Evolutionary conservation across 169 alveolate species (phyloP), one percentile per base, ranked within the genome.

Genomic region (Plasmodium coatneyi): DNA sequence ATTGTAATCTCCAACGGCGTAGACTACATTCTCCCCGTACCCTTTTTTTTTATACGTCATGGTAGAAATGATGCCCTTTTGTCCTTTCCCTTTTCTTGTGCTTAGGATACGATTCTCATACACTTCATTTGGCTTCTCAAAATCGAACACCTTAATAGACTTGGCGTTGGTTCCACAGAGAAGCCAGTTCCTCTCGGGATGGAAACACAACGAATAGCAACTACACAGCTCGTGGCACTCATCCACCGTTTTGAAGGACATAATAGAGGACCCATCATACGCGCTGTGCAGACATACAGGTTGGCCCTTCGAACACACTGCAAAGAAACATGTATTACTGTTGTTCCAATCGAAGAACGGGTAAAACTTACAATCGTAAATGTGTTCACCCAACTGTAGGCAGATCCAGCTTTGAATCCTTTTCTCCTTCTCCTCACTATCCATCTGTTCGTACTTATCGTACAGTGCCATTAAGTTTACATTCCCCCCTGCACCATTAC

Each of bases 41-140:
- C 93, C 93, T 56, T 87, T 84, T 60, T 60, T 87, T 41, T 87
- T 87, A 87, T 87, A 87, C 4, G 80, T 76, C 30, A 87, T 87
- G 49, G 83, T 56, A 3, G 93, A 87, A 25, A 87, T 87, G 28
- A 87, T 87, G 12, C 93, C 93, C 36, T 87, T 87, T 60, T 87
- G 93, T 9, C 93, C 93, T 32, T 76, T 79, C 22, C 93, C 93
- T 46, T 66, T 87, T 60, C 93, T 87, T 60, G 93, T 87, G 19
- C 93, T 41, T 39, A 87, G 66, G 49, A 87, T 87, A 39, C 93
- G 56, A 87, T 87, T 87, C 66, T 87, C 93, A 25, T 39, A 87
- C 12, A 49, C 19, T 79, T 87, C 93, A 76, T 32, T 79, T 19
- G 93, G 89, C 19, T 79, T 79, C 6, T 14, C n/a, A 39, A 87